These are phyloP conservation scores for Magnolia changhungtana DNA, from an alignment of 164 flowering plant genomes.

Conservation along the genomic window DNA sequence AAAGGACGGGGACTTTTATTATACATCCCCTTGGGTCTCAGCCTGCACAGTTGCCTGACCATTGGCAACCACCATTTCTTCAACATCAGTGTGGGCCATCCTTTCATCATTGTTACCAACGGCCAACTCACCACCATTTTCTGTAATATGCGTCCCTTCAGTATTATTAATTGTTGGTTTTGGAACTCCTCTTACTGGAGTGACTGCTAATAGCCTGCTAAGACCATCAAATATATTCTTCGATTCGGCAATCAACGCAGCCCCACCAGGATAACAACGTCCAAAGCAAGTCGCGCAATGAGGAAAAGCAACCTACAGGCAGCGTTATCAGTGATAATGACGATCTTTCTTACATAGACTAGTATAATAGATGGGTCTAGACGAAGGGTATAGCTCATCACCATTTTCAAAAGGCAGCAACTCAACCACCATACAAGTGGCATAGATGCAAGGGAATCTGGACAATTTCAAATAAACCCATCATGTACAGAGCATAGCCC, in stretches of 20 bases:
- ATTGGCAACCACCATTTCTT: slow-evolving; percentile 22
- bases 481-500: no score
- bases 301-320: slow-evolving; percentile 69
- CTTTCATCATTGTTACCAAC: slow-evolving; percentile 28
- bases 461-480: no score
- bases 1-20: background rate
- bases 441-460: background rate
- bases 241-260: slow-evolving; percentile 58
- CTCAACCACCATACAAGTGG: background rate
- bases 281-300: slow-evolving; percentile 87
- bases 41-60: slow-evolving; percentile 24
- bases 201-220: slow-evolving; percentile 47
- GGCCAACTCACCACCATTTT: slow-evolving; percentile 40
- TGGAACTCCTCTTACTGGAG: slow-evolving; percentile 45
- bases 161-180: slow-evolving; percentile 29
- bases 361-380: background rate
- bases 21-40: slow-evolving; percentile 1
- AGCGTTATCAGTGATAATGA: no score
- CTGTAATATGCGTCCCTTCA: slow-evolving; percentile 32
- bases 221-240: slow-evolving; percentile 69
- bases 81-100: slow-evolving; percentile 30
- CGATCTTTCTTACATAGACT: background rate
- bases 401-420: background rate
- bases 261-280: slow-evolving; percentile 88
- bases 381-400: background rate